phyloP scores from a whole-genome alignment of 148 eudicot genomes.

The Fagopyrum homotropicum region DNA sequence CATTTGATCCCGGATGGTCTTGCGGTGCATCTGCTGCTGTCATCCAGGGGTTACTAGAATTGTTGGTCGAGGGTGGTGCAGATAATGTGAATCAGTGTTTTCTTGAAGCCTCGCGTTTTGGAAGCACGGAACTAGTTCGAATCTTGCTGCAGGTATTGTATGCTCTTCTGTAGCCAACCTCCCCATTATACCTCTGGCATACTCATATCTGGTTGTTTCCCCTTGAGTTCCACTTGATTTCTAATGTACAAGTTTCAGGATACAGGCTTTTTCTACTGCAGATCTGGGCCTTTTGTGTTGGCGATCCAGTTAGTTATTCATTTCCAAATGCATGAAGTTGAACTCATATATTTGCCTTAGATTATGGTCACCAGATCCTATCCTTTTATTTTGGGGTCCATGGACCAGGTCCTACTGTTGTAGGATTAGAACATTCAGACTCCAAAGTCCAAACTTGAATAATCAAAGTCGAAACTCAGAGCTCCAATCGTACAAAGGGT shows the following conservation, averaged over 20 bases:
- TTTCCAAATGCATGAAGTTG: neutral
- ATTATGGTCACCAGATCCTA: neutral
- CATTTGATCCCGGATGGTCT: constrained; percentile 99
- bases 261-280: neutral
- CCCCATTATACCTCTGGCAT: neutral
- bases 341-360: neutral
- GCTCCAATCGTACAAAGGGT: too few relatives aligned
- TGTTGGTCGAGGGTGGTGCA: constrained; percentile 97
- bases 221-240: neutral
- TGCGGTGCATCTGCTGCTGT: constrained; percentile 88
- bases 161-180: neutral
- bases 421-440: too few relatives aligned
- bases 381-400: neutral
- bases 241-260: neutral
- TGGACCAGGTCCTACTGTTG: neutral
- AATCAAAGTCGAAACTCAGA: too few relatives aligned
- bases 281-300: neutral
- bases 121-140: constrained; percentile 97
- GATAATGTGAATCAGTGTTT: constrained; percentile 98
- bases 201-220: too few relatives aligned
- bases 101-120: constrained; percentile 97
- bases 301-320: neutral
- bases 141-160: constrained; percentile 73
- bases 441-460: too few relatives aligned
- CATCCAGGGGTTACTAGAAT: constrained; percentile 73